These are phyloP conservation scores for Saccharomyces hybrid DNA, from an alignment of 1,139 yeast species.

Conservation along the genomic window DNA sequence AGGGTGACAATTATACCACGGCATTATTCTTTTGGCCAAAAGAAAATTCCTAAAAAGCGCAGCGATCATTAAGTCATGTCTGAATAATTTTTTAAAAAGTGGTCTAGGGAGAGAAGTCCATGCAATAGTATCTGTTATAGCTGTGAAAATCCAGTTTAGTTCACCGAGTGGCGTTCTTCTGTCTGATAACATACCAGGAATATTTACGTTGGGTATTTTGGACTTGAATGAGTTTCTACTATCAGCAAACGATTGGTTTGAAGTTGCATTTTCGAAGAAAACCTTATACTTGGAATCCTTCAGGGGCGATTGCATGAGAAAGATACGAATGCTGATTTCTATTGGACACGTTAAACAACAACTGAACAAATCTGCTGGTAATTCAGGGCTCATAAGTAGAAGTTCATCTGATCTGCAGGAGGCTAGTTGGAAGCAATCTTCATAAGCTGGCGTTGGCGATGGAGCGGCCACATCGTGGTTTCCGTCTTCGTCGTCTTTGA, in stretches of 20 bases:
- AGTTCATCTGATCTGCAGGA: conserved; percentile 85
- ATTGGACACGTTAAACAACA: conserved; percentile 94
- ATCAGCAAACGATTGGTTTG: conserved; percentile 27
- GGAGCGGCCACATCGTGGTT: conserved; percentile 59
- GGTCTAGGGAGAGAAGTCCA: conserved; percentile 92
- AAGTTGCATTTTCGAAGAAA: conserved; percentile 33
- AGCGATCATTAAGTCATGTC: conserved; percentile 96
- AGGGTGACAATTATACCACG: conserved; percentile 89
- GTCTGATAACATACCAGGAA: conserved; percentile 88
- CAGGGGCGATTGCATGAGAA: conserved; percentile 74
- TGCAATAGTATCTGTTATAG: conserved; percentile 95
- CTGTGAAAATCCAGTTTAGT: conserved; percentile 94
- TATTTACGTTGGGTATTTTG: conserved; percentile 47
- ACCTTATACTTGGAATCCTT: conserved; percentile 55
- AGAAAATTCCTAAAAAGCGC: conserved; percentile 89
- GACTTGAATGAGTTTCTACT: conserved; percentile 28
- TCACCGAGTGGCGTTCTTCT: conserved; percentile 94
- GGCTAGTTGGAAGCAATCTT: conserved; percentile 87
- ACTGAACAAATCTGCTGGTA: conserved; percentile 94
- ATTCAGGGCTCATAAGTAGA: conserved; percentile 85
- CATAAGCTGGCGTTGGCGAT: conserved; percentile 49
- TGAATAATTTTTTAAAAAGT: conserved; percentile 75
- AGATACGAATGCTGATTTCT: conserved; percentile 88
- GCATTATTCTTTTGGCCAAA: conserved; percentile 89
- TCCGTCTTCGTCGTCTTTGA: conserved; percentile 76